Base-by-base conservation (phyloP, 2,329 filamentous ascomycete species). In the Didymella glomerata region DNA sequence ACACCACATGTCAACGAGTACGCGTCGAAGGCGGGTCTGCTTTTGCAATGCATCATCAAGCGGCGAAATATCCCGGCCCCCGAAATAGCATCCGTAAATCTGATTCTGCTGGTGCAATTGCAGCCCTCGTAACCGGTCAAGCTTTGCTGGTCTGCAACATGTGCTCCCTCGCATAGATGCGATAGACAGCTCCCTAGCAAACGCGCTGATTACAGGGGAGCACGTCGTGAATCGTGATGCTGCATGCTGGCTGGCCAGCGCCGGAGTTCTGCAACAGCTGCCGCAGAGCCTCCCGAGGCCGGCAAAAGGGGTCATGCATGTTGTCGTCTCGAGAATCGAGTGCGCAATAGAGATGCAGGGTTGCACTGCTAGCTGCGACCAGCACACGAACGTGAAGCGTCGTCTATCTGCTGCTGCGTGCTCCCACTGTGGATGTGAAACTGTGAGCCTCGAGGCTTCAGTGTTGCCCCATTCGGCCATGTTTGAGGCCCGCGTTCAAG, bases 221-320 rank as follows among this genome's bases (percentile, higher is more conserved):
- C 41, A 27, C 41, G 27, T 44, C 14, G 41, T 44, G 24, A 44
- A 44, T 49, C 40, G 40, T 41, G 32, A 25, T 46, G 32, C 30
- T 28, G 32, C 13, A 28, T 41, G 53, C 64, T 60, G 42, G 50
- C 54, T 54, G 34, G 30, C 53, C 24, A 49, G 54, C 44, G 49
- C 48, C 55, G 48, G 48, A 32, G 47, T 54, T 34, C 57, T 55
- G 64, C 38, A 34, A 48, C 53, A 41, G 38, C 32, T 49, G 44
- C 50, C 56, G 56, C 56, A 59, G 56, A 59, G 56, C 56, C 56
- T 59, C 56, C 46, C 44, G 60, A 52, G 59, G 60, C 64, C 60
- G 48, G 62, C 56, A 59, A 66, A 63, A 65, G 59, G 67, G 64
- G 64, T 58, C 54, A 63, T 65, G 64, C 63, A 56, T 64, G 61